These are phyloP conservation scores for Ogataea pignaliae DNA, from an alignment of 805 yeast genomes.

Conservation along the genomic window DNA sequence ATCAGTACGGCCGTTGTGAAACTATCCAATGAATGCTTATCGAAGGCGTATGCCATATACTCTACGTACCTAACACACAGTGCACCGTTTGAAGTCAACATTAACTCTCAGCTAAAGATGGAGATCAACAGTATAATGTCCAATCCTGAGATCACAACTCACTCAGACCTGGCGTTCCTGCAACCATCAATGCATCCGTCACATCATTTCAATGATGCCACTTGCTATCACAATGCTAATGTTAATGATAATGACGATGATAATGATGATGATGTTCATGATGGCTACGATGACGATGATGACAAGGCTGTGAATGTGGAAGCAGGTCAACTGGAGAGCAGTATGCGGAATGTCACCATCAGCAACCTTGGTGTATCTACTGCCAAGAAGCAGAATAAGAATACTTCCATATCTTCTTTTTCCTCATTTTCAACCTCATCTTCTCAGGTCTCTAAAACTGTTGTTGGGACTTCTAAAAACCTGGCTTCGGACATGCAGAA, in stretches of 20 bases:
- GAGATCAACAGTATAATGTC: conserved; percentile 16
- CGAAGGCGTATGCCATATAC: conserved; percentile 60
- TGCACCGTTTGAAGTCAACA: conserved; percentile 67
- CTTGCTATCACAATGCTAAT: too few species aligned
- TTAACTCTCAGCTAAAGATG: conserved; percentile 37
- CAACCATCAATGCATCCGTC: too few species aligned
- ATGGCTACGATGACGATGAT: not conserved
- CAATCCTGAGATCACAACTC: conserved; percentile 3
- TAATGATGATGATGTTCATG: not conserved
- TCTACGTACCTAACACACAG: conserved; percentile 60
- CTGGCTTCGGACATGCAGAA: conserved; percentile 4
- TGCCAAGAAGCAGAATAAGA: too few species aligned
- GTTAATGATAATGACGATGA: not conserved
- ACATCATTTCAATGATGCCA: too few species aligned
- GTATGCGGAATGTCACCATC: too few species aligned
- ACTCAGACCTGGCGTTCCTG: not conserved
- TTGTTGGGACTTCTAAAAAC: not conserved
- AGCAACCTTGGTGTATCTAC: too few species aligned
- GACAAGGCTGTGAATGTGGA: not conserved
- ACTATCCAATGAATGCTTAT: conserved; percentile 51
- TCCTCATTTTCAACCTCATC: not conserved
- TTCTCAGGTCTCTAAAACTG: not conserved
- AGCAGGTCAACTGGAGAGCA: too few species aligned
- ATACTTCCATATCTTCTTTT: too few species aligned
- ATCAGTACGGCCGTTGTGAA: conserved; percentile 35